A percentile compares a stretch with the other conserved stretches of the same genome.
Evolutionary conservation across 768 basidiomycete species (phyloP).

Genomic region (Boletus barrowsii): DNA sequence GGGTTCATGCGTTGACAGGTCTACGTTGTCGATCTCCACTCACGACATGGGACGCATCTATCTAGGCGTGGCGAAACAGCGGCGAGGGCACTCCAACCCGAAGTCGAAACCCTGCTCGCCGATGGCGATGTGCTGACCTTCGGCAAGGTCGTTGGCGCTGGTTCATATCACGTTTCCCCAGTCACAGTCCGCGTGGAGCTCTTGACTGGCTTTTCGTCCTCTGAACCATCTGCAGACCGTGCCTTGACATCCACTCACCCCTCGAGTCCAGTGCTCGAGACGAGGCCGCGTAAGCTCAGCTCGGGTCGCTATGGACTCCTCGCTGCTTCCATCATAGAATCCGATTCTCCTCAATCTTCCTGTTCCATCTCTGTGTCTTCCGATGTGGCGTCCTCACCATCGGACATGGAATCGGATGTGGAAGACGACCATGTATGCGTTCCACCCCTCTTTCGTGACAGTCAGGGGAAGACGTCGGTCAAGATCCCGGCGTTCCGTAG

Average conservation of each 20-base stretch:
- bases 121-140: constrained; percentile 75
- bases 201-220: constrained; percentile 22
- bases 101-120: constrained; percentile 52
- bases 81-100: constrained; percentile 49
- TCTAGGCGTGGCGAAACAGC: constrained; percentile 48
- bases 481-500: constrained; percentile 33
- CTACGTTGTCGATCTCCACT: constrained; percentile 65
- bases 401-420: constrained; percentile 49
- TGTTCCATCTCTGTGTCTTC: constrained; percentile 44
- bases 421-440: constrained; percentile 42
- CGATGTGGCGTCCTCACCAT: constrained; percentile 28
- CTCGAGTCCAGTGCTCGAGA: constrained; percentile 26
- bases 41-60: constrained; percentile 76
- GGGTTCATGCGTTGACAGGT: constrained; percentile 39
- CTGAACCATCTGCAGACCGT: constrained; percentile 18
- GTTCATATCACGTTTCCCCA: constrained; percentile 58
- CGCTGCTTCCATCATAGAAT: constrained; percentile 28
- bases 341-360: constrained; percentile 27
- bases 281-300: constrained; percentile 30
- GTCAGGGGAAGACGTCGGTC: constrained; percentile 13
- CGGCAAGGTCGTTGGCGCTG: constrained; percentile 70
- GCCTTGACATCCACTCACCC: constrained; percentile 17
- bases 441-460: constrained; percentile 14
- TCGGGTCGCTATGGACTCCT: constrained; percentile 67
- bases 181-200: constrained; percentile 61